These are phyloP conservation scores for Chaetothyriales sp. DNA, from an alignment of 2,329 filamentous ascomycete genomes.

Conservation along the genomic window DNA sequence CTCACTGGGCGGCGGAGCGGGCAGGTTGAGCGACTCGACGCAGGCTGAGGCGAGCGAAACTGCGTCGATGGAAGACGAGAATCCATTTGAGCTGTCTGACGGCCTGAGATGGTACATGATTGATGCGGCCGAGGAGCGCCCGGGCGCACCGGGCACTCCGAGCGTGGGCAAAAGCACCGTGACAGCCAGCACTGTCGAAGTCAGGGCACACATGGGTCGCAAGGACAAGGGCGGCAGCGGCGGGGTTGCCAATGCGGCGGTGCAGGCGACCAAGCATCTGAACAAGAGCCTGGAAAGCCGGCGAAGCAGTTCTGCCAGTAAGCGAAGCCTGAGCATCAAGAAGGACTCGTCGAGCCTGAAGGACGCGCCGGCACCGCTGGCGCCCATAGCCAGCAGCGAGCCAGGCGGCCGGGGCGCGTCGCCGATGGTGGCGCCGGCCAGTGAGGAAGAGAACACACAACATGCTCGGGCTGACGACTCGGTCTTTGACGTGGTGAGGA, in stretches of 20 bases:
- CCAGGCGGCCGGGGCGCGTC: constrained; percentile 17
- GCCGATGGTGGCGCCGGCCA: constrained; percentile 23
- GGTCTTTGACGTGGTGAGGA: constrained; percentile 36
- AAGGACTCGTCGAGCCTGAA: constrained; percentile 8
- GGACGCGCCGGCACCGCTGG: constrained; percentile 6
- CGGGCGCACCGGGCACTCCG: constrained; percentile 79
- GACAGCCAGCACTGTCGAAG: constrained; percentile 73
- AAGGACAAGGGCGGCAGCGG: constrained; percentile 14
- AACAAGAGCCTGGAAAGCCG: constrained; percentile 85
- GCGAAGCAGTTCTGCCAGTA: constrained; percentile 74
- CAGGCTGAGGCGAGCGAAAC: constrained; percentile 38
- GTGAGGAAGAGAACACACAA: constrained; percentile 24
- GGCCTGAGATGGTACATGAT: constrained; percentile 93
- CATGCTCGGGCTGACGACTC: constrained; percentile 27
- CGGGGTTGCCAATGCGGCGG: constrained; percentile 25
- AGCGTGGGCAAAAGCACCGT: constrained; percentile 86
- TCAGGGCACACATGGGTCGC: constrained; percentile 49
- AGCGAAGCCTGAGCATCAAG: constrained; percentile 43
- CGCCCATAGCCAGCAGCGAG: constrained; percentile 11
- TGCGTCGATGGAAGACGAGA: constrained; percentile 65
- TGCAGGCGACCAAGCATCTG: constrained; percentile 59
- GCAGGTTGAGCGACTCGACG: constrained; percentile 38
- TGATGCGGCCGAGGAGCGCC: constrained; percentile 85
- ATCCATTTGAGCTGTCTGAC: constrained; percentile 91
- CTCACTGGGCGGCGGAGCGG: constrained; percentile 40